Evolutionary conservation across 345 rosid genomes (phyloP), one percentile per base, ranked within the genome.

Genomic region (Euclidium syriacum): DNA sequence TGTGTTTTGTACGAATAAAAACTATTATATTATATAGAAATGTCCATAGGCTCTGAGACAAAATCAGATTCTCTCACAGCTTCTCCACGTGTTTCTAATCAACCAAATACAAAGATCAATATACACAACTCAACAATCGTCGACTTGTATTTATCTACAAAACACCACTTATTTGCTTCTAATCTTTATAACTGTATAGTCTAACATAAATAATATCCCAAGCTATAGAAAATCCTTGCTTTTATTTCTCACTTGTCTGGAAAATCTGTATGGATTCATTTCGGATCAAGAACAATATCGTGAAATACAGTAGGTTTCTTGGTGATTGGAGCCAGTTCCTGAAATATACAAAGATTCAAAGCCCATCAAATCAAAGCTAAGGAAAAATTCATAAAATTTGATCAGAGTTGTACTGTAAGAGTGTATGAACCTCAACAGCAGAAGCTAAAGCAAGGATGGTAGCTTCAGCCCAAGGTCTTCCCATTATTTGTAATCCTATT

Each of bases 391-490:
- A 19, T 17, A 14, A 4, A 23, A 10, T 23, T 33, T 15, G 48
- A 40, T n/a, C n/a, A n/a, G n/a, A n/a, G n/a, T n/a, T n/a, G n/a
- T n/a, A n/a, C n/a, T n/a, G n/a, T n/a, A n/a, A 20, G 20, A 7
- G 16, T 7, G 55, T 67, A 85, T 7, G 55, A 65, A 85, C 96
- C 92, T 83, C 95, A 5, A 87, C 54, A 20, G 88, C 90, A 59
- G 81, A 70, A 60, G 95, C 92, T 57, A 90, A 73, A 50, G 72
- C 83, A 48, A 90, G 68, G 46, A 87, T 32, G 29, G 92, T 77
- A 54, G 92, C 95, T 75, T 90, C 97, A 7, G 79, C 86, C 97
- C 95, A 87, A 34, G 97, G 95, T 7, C 82, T 82, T 20, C 95
- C 88, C 20, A 90, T 83, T 38, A 85, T 76, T 54, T 90, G 95